A percentile compares a stretch with the other conserved stretches of the same genome.
Evolutionary conservation across 495 filamentous ascomycete genomes (phyloP).

Genomic region (Aspergillus taichungensis): DNA sequence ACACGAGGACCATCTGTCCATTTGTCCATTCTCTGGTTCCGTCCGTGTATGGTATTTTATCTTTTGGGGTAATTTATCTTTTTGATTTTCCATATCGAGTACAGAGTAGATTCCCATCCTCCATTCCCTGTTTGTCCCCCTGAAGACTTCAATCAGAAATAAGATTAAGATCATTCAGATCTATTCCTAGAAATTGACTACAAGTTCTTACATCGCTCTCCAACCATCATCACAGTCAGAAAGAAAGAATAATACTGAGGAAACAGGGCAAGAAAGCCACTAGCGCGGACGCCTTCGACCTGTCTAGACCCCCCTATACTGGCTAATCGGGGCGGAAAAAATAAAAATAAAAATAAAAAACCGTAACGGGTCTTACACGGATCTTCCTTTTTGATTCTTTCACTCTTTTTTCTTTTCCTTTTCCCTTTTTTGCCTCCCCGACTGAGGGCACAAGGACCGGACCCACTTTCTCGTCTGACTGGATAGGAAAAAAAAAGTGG

Average conservation of each 20-base stretch:
- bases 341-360: constrained; percentile 3
- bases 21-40: neutral
- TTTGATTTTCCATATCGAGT: too few relatives aligned
- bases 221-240: too few relatives aligned
- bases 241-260: neutral
- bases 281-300: constrained; percentile 6
- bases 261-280: neutral
- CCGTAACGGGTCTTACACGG: constrained; percentile 15
- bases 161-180: too few relatives aligned
- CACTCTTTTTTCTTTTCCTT: neutral
- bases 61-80: too few relatives aligned
- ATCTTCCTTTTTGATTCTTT: constrained; percentile 2
- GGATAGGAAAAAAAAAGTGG: neutral
- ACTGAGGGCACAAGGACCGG: neutral
- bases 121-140: too few relatives aligned
- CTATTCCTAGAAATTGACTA: too few relatives aligned
- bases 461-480: constrained; percentile 2
- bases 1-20: constrained; percentile 13
- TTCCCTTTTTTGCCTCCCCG: neutral
- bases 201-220: too few relatives aligned
- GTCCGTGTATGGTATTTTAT: too few relatives aligned
- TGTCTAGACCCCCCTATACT: constrained; percentile 17
- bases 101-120: too few relatives aligned
- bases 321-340: constrained; percentile 14
- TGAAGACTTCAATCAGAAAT: too few relatives aligned